Conservation (phyloP, 2,329 filamentous ascomycete genomes). For the Juglanconis sp. region DNA sequence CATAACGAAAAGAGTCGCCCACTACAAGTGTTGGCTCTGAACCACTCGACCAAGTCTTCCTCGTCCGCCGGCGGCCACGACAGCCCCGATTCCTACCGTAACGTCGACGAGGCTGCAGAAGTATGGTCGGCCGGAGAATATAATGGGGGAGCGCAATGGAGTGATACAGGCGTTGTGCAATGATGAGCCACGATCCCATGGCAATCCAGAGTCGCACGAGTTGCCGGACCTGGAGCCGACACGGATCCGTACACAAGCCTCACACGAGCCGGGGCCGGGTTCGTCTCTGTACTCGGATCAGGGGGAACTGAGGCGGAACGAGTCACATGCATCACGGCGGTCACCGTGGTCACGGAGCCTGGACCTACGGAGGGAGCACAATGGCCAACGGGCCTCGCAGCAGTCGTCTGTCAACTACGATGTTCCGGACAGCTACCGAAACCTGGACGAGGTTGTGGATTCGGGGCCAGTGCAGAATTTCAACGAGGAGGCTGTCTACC, state of each 20-base stretch:
- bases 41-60: neutral
- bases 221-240: no score
- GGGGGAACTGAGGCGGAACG: neutral
- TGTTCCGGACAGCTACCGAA: constrained; percentile 22
- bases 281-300: neutral
- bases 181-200: no score
- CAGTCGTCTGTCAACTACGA: constrained; percentile 21
- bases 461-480: constrained; percentile 27
- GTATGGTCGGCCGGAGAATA: constrained; percentile 24
- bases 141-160: no score
- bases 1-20: neutral
- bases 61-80: constrained; percentile 20
- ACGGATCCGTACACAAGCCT: no score
- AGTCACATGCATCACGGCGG: neutral
- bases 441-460: constrained; percentile 23
- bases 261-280: no score
- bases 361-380: neutral
- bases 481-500: constrained; percentile 31
- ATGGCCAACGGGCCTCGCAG: neutral
- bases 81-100: constrained; percentile 23
- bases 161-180: no score
- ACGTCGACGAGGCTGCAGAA: constrained; percentile 25
- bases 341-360: neutral
- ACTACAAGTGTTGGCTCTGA: neutral
- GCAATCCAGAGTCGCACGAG: no score